These are phyloP conservation scores for Paramecium primaurelia DNA, from an alignment of 73 alveolate genomes.

Conservation along the genomic window DNA sequence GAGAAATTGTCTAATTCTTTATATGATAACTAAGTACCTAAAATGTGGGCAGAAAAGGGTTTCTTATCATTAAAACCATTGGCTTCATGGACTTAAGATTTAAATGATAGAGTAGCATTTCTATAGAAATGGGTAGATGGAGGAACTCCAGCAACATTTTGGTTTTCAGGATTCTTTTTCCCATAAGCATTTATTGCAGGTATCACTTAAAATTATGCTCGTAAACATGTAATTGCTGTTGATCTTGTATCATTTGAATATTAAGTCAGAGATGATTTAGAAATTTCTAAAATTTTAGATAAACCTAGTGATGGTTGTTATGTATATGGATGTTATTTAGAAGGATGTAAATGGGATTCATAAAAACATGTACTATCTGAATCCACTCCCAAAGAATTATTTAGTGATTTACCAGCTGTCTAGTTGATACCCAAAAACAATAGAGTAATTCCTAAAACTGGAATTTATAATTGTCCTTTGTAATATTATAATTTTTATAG, in stretches of 20 bases:
- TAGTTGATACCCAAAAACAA: conserved; percentile 93
- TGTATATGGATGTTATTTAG: conserved; percentile 92
- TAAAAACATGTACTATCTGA: conserved; percentile 78
- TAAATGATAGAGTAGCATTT: conserved; percentile 91
- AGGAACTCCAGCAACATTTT: conserved; percentile 94
- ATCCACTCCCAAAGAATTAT: conserved; percentile 88
- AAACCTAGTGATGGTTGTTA: conserved; percentile 96
- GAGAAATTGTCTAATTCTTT: conserved; percentile 89
- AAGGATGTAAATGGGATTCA: conserved; percentile 96
- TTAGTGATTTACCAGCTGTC: conserved; percentile 87
- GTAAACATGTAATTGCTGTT: conserved; percentile 96
- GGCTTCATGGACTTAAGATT: conserved; percentile 92
- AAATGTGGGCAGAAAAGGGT: conserved; percentile 90
- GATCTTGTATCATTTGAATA: conserved; percentile 83
- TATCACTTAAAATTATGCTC: conserved; percentile 92
- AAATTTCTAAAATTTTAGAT: conserved; percentile 76
- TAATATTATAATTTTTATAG: not conserved
- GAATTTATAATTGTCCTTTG: conserved; percentile 92
- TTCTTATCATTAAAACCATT: conserved; percentile 93
- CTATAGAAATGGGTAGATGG: conserved; percentile 91
- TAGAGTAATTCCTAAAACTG: conserved; percentile 85
- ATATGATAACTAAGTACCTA: conserved; percentile 91
- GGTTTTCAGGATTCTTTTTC: conserved; percentile 97
- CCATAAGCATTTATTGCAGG: conserved; percentile 98
- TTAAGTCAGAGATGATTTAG: conserved; percentile 73